Evolutionary conservation across 768 basidiomycete genomes (phyloP).

Genomic region (Tylopilus felleus): DNA sequence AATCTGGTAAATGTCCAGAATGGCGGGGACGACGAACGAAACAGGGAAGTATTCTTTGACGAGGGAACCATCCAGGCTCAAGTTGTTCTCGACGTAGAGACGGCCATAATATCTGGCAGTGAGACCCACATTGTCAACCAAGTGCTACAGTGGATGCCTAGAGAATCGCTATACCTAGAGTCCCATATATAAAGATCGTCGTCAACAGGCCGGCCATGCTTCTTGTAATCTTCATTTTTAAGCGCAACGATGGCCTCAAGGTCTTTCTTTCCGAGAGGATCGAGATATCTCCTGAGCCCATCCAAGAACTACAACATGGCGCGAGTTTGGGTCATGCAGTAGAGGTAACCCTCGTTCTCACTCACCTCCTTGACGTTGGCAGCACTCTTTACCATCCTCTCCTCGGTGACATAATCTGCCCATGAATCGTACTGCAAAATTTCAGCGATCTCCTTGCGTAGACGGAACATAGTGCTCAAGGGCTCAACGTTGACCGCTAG

Average conservation of each 20-base stretch:
- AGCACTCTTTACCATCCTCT: slow-evolving; percentile 76
- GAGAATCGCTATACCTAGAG: slow-evolving; percentile 52
- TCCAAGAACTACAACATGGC: slow-evolving; percentile 57
- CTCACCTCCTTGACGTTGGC: slow-evolving; percentile 53
- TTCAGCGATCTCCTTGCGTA: slow-evolving; percentile 65
- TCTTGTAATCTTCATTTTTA: slow-evolving; percentile 69
- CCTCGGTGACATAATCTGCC: slow-evolving; percentile 81
- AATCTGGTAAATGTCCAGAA: slow-evolving; percentile 77
- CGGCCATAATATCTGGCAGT: slow-evolving; percentile 25
- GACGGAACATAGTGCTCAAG: slow-evolving; percentile 61
- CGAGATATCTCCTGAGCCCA: slow-evolving; percentile 67
- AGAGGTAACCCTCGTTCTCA: neutral
- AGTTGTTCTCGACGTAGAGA: slow-evolving; percentile 53
- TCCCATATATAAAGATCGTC: slow-evolving; percentile 79
- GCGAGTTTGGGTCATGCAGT: neutral
- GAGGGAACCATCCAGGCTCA: slow-evolving; percentile 66
- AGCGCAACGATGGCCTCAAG: slow-evolving; percentile 59
- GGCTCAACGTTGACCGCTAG: slow-evolving; percentile 65
- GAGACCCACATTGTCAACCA: neutral
- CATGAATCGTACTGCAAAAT: slow-evolving; percentile 72
- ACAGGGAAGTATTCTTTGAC: slow-evolving; percentile 91
- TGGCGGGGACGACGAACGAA: slow-evolving; percentile 69
- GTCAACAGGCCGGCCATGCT: slow-evolving; percentile 58
- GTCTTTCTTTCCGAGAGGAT: slow-evolving; percentile 69
- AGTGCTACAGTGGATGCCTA: neutral